phyloP scores from a whole-genome alignment of 2,329 filamentous ascomycete genomes.

The Macrophomina phaseolina region DNA sequence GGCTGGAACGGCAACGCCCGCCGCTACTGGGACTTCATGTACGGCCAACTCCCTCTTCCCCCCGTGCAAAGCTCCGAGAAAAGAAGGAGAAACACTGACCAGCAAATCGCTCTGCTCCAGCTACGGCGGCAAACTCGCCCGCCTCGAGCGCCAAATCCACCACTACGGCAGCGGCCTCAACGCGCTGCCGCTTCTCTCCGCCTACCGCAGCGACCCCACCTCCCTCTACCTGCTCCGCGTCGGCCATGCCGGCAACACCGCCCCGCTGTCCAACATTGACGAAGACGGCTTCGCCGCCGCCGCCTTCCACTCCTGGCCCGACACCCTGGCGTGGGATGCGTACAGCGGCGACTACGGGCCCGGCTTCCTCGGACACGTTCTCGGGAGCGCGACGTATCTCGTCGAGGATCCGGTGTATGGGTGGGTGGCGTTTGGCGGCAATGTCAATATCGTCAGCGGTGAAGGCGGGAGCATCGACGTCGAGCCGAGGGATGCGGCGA shows the following conservation, averaged over 20 bases:
- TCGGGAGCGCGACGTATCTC: slow-evolving; percentile 59
- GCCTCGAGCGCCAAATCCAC: slow-evolving; percentile 60
- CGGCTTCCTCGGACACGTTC: slow-evolving; percentile 58
- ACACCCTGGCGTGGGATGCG: slow-evolving; percentile 62
- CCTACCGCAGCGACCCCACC: slow-evolving; percentile 54
- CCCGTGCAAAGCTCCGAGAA: too few species aligned
- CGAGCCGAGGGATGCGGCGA: slow-evolving; percentile 53
- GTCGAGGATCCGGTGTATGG: slow-evolving; percentile 53
- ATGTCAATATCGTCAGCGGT: slow-evolving; percentile 41
- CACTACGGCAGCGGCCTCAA: slow-evolving; percentile 67
- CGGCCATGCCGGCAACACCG: slow-evolving; percentile 61
- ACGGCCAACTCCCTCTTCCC: background rate
- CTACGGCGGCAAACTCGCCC: slow-evolving; percentile 50
- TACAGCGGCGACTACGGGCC: slow-evolving; percentile 65
- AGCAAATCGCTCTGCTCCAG: background rate
- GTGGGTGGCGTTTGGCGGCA: slow-evolving; percentile 58
- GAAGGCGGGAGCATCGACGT: slow-evolving; percentile 41
- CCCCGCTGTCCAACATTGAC: slow-evolving; percentile 62
- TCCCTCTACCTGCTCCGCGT: slow-evolving; percentile 57
- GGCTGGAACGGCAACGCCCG: slow-evolving; percentile 66
- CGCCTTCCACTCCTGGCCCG: slow-evolving; percentile 64
- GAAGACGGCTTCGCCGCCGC: slow-evolving; percentile 60
- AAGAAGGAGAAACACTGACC: background rate
- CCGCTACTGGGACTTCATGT: slow-evolving; percentile 63
- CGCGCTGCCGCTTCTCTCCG: slow-evolving; percentile 59